Percentiles rank a stretch among this genome's conserved stretches.
Evolutionary conservation across 495 filamentous ascomycete species (phyloP).

Genomic region (Melanomma pulvis-pyrius): DNA sequence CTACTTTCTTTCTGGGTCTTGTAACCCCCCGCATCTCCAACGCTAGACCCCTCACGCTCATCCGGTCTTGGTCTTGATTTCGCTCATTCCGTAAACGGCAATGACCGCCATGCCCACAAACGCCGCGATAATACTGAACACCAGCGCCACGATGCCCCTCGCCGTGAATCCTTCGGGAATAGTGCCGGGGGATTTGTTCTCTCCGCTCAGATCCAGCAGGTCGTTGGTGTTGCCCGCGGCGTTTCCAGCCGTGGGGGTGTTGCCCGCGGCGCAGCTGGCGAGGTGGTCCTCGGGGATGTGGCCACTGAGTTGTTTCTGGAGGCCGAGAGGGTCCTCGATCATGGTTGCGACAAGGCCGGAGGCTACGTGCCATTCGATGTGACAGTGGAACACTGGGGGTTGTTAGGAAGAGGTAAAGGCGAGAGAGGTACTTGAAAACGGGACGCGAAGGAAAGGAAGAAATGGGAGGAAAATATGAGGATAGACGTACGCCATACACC

Average conservation of each 20-base stretch:
- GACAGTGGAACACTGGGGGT: slow-evolving; percentile 74
- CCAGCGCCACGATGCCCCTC: slow-evolving; percentile 70
- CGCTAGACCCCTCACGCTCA: not conserved
- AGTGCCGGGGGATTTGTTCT: slow-evolving; percentile 57
- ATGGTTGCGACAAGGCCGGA: slow-evolving; percentile 71
- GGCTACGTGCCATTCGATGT: slow-evolving; percentile 62
- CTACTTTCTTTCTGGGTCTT: not conserved
- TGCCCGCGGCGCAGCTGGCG: slow-evolving; percentile 58
- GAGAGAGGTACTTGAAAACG: not conserved
- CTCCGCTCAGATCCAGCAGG: slow-evolving; percentile 65
- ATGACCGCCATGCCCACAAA: slow-evolving; percentile 73
- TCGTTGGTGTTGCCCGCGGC: slow-evolving; percentile 72
- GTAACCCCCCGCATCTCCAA: not conserved
- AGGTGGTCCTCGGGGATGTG: slow-evolving; percentile 66
- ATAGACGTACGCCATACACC: slow-evolving; percentile 58
- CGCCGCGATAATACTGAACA: slow-evolving; percentile 70
- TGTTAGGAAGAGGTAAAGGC: too few relatives aligned
- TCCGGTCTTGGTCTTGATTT: slow-evolving; percentile 14
- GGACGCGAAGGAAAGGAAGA: not conserved
- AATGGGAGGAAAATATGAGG: not conserved
- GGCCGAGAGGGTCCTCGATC: slow-evolving; percentile 66
- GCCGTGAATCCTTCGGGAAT: slow-evolving; percentile 74
- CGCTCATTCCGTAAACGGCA: slow-evolving; percentile 63
- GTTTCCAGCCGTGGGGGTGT: slow-evolving; percentile 63
- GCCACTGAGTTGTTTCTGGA: slow-evolving; percentile 58